Base-by-base conservation (phyloP, 495 filamentous ascomycete genomes). In the Penicillium macrosclerotiorum region DNA sequence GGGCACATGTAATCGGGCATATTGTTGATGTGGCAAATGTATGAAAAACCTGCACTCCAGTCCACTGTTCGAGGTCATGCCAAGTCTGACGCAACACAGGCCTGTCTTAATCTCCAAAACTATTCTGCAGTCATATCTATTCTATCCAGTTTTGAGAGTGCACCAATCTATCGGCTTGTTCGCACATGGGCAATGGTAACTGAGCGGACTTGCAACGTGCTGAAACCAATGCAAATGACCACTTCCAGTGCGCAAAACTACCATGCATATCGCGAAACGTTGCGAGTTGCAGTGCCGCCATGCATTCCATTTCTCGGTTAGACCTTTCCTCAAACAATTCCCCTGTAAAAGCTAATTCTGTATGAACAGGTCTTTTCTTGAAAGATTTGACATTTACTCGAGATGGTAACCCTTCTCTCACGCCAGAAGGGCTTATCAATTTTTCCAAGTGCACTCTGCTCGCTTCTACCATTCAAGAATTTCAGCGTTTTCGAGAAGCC, bases 211-310 rank as follows among this genome's bases (percentile, higher is more conserved):
- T 82, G 78, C 36, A 69, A 74, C 8, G 78, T 81, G 8, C 72
- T 96, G 9, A 88, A 93, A 55, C 79, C 76, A 3, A 85, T 96
- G 83, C 88, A 88, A 31, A 82, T 80, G 40, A 71, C 95, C 33
- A 95, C 94, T 86, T 83, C 82, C 31, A 94, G 87, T 61, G 90
- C 85, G n/a, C 91, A 89, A 67, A 96, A 96, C 60, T 96, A 94
- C 69, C 79, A 78, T 36, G 84, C 89, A 60, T 96, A 96, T 62
- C 77, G 91, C 51, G 90, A 95, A 47, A 79, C 83, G 22, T 67
- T 96, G 45, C 89, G 90, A 62, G 75, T 76, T 8, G 85, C 89
- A 24, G 85, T 89, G 47, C 89, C 91, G 11, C 91, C 91, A 7
- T 96, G 92, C 64, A 91, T 96, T 53, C 91, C 91, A 7, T 96